Base-by-base conservation (phyloP, 1,284 basidiomycete species). In the Pyrrhoderma noxium region DNA sequence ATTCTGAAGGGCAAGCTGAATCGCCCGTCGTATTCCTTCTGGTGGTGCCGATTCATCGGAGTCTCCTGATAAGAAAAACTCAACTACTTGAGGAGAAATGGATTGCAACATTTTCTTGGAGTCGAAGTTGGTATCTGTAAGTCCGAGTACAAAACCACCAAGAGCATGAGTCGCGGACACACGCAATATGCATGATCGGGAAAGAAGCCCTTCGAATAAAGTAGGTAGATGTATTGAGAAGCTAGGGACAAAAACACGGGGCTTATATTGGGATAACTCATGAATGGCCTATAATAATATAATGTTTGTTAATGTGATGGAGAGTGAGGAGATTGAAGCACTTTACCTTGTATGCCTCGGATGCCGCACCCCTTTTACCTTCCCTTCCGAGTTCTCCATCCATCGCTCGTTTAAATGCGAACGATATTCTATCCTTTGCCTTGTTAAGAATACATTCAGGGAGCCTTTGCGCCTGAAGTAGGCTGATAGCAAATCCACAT, bases 361-460 rank as follows among this genome's bases (percentile, higher is more conserved):
- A 81, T 1, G 73, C 74, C 2, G 86, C 79, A 0, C 88, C 87
- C 59, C 86, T 89, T 69, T 89, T 89, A 8, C 87, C 87, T 64
- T 90, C 88, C 61, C 86, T 86, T 2, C 87, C 88, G 16, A 90
- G 76, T 54, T 89, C 82, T 9, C 88, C 88, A 52, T 85, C 82
- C 55, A 90, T 76, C n/a, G 81, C 88, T 35, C 86, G 78, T 48
- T 77, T 74, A 8, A 90, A 62, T 2, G 84, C 83, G 51, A 77
- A 80, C 0, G 80, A 73, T 38, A 90, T 85, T 27, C 81, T 73
- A 57, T 79, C 75, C 9, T 71, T 74, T 1, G 82, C 76, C 14
- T 80, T 78, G 14, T 65, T 58, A 13, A 89, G 68, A 13, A 89
- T 73, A 0, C 70, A 65, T 21, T 68, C 65, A 16, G 87, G 81